These are phyloP conservation scores for Thuja plicata DNA, from an alignment of 83 land plant species.

Conservation along the genomic window DNA sequence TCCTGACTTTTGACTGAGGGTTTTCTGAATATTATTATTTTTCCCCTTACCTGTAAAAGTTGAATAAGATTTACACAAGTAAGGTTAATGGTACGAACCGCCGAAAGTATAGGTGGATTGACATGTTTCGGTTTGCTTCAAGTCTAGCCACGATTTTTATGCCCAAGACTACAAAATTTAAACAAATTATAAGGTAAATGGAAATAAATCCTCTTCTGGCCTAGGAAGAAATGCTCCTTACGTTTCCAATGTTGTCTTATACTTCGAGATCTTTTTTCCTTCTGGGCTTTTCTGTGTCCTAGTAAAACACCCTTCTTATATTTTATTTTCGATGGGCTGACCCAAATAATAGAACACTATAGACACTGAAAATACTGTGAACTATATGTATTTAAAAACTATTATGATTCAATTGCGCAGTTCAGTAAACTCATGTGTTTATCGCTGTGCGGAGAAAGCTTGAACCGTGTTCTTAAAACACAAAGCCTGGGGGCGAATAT, in stretches of 20 bases:
- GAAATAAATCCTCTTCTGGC: neutral
- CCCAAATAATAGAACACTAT: too few relatives aligned
- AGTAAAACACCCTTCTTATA: neutral
- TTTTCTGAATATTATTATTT: neutral
- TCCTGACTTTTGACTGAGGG: neutral
- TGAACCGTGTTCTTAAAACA: neutral
- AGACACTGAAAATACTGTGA: neutral
- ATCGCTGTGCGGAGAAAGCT: neutral
- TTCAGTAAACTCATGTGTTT: too few relatives aligned
- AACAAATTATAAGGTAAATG: neutral
- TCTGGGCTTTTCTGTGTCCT: neutral
- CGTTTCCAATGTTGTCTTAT: neutral
- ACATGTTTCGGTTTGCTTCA: neutral
- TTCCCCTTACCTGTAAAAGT: neutral
- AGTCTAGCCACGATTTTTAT: neutral
- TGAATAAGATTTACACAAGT: too few relatives aligned
- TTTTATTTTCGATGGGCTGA: neutral
- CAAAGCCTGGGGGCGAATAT: neutral
- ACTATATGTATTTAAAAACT: neutral
- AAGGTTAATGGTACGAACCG: neutral
- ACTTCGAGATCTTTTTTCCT: neutral
- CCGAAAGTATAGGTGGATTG: neutral
- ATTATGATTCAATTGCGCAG: neutral
- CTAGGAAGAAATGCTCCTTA: neutral
- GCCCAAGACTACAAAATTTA: neutral